Conservation (phyloP, 2,329 filamentous ascomycete species). For the Colletotrichum spinosum region DNA sequence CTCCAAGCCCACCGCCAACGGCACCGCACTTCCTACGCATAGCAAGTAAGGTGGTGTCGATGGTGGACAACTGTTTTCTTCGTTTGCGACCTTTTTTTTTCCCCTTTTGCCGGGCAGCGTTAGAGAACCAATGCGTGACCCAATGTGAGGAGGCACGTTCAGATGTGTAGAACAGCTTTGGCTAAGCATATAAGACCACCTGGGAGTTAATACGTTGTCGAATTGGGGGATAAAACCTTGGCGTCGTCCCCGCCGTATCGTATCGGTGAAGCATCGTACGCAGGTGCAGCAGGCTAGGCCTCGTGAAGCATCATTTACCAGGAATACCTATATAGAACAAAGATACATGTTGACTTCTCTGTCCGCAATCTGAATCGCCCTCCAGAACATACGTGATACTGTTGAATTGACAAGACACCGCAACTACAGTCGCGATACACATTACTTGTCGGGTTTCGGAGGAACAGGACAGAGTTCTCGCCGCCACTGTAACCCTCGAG, state of each 20-base stretch:
- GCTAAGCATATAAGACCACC: conserved; percentile 36
- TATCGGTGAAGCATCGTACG: conserved; percentile 31
- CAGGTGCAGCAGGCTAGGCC: conserved; percentile 20
- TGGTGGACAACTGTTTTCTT: neutral
- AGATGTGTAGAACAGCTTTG: conserved; percentile 13
- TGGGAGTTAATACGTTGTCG: conserved; percentile 34
- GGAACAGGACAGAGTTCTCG: no score
- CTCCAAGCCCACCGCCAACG: conserved; percentile 44
- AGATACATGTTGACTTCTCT: conserved; percentile 13
- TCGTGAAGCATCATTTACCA: neutral
- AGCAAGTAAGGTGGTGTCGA: conserved; percentile 44
- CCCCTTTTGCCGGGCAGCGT: conserved; percentile 21
- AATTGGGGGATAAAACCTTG: conserved; percentile 22
- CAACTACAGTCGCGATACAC: no score
- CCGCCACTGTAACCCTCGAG: no score
- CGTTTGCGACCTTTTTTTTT: neutral
- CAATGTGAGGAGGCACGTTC: conserved; percentile 11
- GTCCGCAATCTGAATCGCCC: neutral
- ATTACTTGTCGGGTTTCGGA: no score
- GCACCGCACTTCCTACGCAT: conserved; percentile 46
- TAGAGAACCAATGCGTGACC: conserved; percentile 28
- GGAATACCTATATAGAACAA: conserved; percentile 28
- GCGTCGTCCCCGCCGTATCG: conserved; percentile 36
- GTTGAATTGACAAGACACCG: no score
- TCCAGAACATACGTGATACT: no score